Evolutionary conservation across 2,329 filamentous ascomycete genomes (phyloP), one percentile per base, ranked within the genome.

Genomic region (Diatrype stigma): DNA sequence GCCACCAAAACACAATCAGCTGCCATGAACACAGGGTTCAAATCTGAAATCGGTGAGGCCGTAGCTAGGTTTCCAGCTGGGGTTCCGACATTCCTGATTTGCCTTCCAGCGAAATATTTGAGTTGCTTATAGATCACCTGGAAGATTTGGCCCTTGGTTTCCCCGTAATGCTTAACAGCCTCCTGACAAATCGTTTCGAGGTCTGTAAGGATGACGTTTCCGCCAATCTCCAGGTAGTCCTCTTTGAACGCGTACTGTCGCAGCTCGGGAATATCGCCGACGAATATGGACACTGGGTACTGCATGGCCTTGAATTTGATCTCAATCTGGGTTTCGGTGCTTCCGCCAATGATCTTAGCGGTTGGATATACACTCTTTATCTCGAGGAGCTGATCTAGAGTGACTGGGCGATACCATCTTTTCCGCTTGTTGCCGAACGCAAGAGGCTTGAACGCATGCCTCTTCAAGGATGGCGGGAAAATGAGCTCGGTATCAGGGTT

Each of bases 11-110:
- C 84, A 1, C 90, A 87, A 58, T 93, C 90, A 1, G 90, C 87
- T 3, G 90, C 92, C 67, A 96, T 88, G 47, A 99, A 85, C 0
- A 96, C 90, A 0, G 94, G 94, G 63, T 97, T 99, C 42, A 99
- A 73, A 73, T 99, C 94, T 0, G 93, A 96, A 44, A 97, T 99
- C 0, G 94, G 94, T 22, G 91, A 96, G 1, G 94, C 94, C 0
- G 94, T 99, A 1, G 88, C 92, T 30, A 99, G 72, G 63, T 97
- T 99, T 42, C 94, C 94, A 0, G 94, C 94, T 1, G 92, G 93
- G 0, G 94, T 96, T 28, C 93, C 94, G n/a, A 96, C 93, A 63
- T 97, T 99, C 60, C 94, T 82, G 63, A 99, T 97, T 64, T 99
- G 94, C 45, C 94, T 78, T 44, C 94, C 94, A 47, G 93, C 94